Evolutionary conservation across 352 stramenopile genomes (phyloP), one percentile per base, ranked within the genome.

Genomic region (Phytophthora aleatoria): DNA sequence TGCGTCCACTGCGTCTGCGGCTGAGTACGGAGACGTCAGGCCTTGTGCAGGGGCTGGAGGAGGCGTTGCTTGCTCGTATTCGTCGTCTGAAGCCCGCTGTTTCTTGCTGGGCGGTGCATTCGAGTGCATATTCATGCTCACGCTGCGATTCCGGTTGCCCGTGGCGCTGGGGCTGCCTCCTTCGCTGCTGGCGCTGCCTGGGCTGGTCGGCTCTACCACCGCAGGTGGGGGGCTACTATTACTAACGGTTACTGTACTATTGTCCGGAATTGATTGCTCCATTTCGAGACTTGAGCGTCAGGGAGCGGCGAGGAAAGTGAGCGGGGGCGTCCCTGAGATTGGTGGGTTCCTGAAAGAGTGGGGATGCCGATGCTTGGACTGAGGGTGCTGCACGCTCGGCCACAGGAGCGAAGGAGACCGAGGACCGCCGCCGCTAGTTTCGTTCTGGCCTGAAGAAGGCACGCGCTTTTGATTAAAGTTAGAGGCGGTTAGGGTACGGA

Each of bases 21-120:
- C 8, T 36, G 57, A 63, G 45, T 55, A 69, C 0, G 50, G 43
- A 20, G 62, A 68, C 15, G 56, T 59, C 4, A 53, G 26, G 33
- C 26, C 42, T 38, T 58, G 48, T 11, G 51, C 38, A 44, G 64
- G 49, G 5, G 56, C 60, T 35, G 64, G 64, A 38, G 67, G 44
- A 9, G 60, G 69, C 16, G 69, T 73, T n/a, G 54, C 47, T 47
- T 70, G 56, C 36, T 93, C 85, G 66, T 77, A 76, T 49, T 94
- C 81, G 57, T 94, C 85, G 64, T 92, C 83, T 3, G 85, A 92
- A 27, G 85, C 67, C 27, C 85, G 81, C 54, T 94, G 85, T 69
- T 94, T 94, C 71, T 94, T 94, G 56, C 67, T 77, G 6, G 85
- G 85, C 13, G 85, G 85, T 39, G 81, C 61, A 51, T 77, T 84